phyloP scores from a whole-genome alignment of 345 rosid species.

The Mangifera indica region DNA sequence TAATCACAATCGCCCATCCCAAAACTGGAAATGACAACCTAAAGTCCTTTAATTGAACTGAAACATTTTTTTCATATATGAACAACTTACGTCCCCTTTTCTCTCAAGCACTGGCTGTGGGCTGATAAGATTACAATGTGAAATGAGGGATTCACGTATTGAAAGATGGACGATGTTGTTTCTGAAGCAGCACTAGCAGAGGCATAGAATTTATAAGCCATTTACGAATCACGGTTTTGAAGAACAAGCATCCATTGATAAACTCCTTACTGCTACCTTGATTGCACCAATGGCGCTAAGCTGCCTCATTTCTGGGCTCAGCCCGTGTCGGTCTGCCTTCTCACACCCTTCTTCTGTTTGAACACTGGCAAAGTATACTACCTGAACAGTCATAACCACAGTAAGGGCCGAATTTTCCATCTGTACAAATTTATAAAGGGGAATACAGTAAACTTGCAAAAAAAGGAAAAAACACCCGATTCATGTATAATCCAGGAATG shows the following conservation, averaged over 20 bases:
- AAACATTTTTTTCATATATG: background rate
- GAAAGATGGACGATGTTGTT: background rate
- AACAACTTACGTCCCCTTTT: background rate
- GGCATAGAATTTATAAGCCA: conserved; percentile 18
- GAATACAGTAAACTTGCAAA: background rate
- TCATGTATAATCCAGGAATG: background rate
- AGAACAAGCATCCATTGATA: conserved; percentile 45
- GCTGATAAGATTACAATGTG: background rate
- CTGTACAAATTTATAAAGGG: background rate
- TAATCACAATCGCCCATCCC: too few species aligned
- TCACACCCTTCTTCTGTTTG: conserved; percentile 59
- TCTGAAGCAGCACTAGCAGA: conserved; percentile 11
- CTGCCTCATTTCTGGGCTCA: conserved; percentile 76
- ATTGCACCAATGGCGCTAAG: conserved; percentile 77
- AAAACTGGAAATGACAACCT: too few species aligned
- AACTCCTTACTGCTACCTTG: conserved; percentile 81
- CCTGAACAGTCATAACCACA: conserved; percentile 38
- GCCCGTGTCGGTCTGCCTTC: conserved; percentile 38
- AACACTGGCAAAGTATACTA: conserved; percentile 76
- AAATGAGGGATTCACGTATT: background rate
- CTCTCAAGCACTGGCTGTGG: conserved; percentile 2
- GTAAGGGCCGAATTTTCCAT: background rate
- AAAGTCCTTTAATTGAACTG: background rate
- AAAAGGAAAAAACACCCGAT: too few species aligned
- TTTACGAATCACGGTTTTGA: conserved; percentile 40